Evolutionary conservation across 495 filamentous ascomycete species (phyloP).

Genomic region (Sphaerosporella brunnea): DNA sequence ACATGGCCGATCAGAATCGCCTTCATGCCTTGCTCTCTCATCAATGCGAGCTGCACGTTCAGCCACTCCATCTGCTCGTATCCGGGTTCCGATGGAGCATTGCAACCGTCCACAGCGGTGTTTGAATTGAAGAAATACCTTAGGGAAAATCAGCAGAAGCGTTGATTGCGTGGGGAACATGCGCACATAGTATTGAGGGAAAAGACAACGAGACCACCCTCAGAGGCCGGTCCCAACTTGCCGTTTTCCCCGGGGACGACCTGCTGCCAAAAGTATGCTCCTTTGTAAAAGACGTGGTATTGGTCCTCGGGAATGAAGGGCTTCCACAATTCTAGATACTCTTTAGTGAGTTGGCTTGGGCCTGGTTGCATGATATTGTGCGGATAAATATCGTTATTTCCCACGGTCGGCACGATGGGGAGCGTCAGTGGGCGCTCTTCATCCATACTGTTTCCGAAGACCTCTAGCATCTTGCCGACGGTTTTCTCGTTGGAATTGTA

Average conservation of each 20-base stretch:
- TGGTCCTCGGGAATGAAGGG: conserved; percentile 85
- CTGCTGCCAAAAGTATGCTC: conserved; percentile 87
- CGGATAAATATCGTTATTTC: conserved; percentile 94
- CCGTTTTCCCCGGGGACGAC: conserved; percentile 56
- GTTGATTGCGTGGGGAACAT: no score
- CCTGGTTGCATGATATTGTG: conserved; percentile 84
- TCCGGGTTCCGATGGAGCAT: conserved; percentile 55
- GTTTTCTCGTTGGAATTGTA: conserved; percentile 55
- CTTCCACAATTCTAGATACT: conserved; percentile 56
- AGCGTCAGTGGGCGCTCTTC: conserved; percentile 33
- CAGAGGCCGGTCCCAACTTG: conserved; percentile 15
- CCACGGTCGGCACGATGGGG: conserved; percentile 75
- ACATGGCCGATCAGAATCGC: conserved; percentile 90
- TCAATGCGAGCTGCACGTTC: conserved; percentile 67
- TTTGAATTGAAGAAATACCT: conserved; percentile 84
- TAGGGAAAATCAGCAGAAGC: conserved; percentile 14
- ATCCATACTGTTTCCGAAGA: conserved; percentile 45
- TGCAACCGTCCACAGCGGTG: conserved; percentile 78
- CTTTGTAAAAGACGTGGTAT: conserved; percentile 74
- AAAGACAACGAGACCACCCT: conserved; percentile 54
- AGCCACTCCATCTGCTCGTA: conserved; percentile 96
- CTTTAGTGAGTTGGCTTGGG: conserved; percentile 66
- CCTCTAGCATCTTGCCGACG: conserved; percentile 53
- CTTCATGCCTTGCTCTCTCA: conserved; percentile 76
- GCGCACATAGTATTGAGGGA: conserved; percentile 71